phyloP scores from a whole-genome alignment of 2,329 filamentous ascomycete species.

The Curvularia sp. region DNA sequence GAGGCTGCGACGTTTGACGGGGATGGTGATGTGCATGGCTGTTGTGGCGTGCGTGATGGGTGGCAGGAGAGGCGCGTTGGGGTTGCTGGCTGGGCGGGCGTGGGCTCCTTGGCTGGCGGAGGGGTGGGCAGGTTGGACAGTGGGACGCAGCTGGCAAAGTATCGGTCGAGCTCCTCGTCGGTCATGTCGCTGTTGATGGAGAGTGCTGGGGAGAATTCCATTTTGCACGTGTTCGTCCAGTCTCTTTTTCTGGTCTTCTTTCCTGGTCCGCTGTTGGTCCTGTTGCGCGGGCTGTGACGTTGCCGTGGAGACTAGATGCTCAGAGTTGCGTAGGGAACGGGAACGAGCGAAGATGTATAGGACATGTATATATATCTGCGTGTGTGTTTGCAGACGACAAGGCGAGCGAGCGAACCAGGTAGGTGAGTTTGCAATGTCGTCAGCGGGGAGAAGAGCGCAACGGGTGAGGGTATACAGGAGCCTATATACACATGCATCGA shows the following conservation, averaged over 20 bases:
- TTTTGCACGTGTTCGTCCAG: slow-evolving; percentile 9
- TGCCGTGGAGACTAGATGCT: neutral
- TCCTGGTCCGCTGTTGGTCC: neutral
- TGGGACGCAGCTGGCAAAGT: slow-evolving; percentile 50
- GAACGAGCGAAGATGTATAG: neutral
- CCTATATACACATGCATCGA: slow-evolving; percentile 30
- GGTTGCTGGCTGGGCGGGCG: slow-evolving; percentile 16
- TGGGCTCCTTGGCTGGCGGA: slow-evolving; percentile 44
- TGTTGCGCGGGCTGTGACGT: neutral
- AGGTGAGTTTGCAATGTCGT: slow-evolving; percentile 17
- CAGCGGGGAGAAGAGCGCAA: slow-evolving; percentile 30
- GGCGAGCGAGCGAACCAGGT: slow-evolving; percentile 5
- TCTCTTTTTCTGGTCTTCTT: neutral
- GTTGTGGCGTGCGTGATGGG: neutral
- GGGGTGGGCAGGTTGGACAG: slow-evolving; percentile 52
- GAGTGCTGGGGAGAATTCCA: slow-evolving; percentile 40
- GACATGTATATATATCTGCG: neutral
- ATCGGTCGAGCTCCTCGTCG: slow-evolving; percentile 49
- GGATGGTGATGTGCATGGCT: neutral
- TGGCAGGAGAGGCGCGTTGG: neutral
- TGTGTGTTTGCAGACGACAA: neutral
- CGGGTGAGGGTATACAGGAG: slow-evolving; percentile 24
- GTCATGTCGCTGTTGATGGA: slow-evolving; percentile 43
- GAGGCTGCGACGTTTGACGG: slow-evolving; percentile 15
- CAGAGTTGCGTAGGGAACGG: neutral